Evolutionary conservation across 2,329 filamentous ascomycete genomes (phyloP).

Genomic region (Pestalotiopsis sp.): DNA sequence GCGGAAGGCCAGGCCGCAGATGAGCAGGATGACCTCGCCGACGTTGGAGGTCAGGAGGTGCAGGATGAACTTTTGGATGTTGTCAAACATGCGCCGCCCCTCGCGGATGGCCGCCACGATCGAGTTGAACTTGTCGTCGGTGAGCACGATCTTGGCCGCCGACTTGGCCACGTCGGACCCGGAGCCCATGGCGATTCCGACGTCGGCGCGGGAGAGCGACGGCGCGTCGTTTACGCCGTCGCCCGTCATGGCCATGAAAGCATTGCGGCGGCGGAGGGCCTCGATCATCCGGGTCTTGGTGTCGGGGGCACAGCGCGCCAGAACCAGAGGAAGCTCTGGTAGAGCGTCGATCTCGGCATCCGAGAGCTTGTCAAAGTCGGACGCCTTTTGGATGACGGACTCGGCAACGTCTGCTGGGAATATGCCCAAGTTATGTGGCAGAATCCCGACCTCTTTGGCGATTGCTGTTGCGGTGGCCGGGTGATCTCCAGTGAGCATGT

Average conservation of each 20-base stretch:
- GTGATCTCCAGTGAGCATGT: constrained; percentile 86
- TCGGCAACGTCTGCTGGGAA: constrained; percentile 66
- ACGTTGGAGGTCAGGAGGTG: constrained; percentile 75
- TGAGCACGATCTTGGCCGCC: constrained; percentile 79
- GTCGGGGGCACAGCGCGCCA: constrained; percentile 81
- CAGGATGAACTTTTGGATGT: constrained; percentile 86
- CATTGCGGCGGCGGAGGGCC: constrained; percentile 74
- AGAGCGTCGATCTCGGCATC: constrained; percentile 77
- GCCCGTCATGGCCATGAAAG: constrained; percentile 85
- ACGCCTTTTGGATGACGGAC: constrained; percentile 73
- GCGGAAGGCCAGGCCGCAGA: constrained; percentile 71
- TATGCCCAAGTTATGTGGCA: constrained; percentile 63
- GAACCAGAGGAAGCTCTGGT: constrained; percentile 76
- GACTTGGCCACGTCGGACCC: constrained; percentile 87
- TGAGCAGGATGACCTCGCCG: constrained; percentile 68
- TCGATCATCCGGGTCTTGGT: constrained; percentile 93
- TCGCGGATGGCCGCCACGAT: constrained; percentile 84
- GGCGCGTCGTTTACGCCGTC: constrained; percentile 89
- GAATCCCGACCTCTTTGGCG: constrained; percentile 77
- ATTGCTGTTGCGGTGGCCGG: constrained; percentile 79
- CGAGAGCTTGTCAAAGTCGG: constrained; percentile 76
- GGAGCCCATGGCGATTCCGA: constrained; percentile 89
- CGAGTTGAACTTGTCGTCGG: constrained; percentile 86
- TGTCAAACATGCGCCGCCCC: constrained; percentile 83
- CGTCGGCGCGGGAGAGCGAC: constrained; percentile 77